phyloP scores from a whole-genome alignment of 2,329 filamentous ascomycete genomes.

The Chalara sp. region DNA sequence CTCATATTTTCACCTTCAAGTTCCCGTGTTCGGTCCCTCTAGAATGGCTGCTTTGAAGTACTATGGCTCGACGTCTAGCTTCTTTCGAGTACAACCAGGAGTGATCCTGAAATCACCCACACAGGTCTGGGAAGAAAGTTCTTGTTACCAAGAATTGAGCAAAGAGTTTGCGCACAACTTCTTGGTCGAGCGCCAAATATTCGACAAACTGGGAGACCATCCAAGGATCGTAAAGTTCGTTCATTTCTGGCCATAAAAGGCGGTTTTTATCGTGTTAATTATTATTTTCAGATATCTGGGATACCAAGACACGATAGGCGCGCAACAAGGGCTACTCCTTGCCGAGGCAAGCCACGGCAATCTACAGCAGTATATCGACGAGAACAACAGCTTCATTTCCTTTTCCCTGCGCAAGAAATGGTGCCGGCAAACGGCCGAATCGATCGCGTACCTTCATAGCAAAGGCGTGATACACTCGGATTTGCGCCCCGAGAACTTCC shows the following conservation, averaged over 20 bases:
- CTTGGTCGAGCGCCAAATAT: slow-evolving; percentile 1
- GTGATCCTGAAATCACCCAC: neutral
- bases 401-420: neutral
- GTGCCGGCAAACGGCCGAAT: neutral
- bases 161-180: neutral
- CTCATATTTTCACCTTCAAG: too few species aligned
- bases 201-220: slow-evolving; percentile 4
- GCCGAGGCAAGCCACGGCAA: neutral
- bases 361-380: neutral
- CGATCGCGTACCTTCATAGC: neutral
- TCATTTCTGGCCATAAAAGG: neutral
- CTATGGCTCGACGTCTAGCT: neutral
- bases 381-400: neutral
- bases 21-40: too few species aligned
- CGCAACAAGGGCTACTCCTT: neutral
- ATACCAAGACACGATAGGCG: neutral
- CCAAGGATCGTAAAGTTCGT: slow-evolving; percentile 5
- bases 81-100: neutral
- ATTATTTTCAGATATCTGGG: neutral
- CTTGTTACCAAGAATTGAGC: neutral
- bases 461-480: slow-evolving; percentile 2
- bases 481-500: slow-evolving; percentile 1
- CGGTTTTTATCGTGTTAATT: slow-evolving; percentile 2
- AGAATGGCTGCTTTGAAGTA: neutral
- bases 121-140: neutral